Evolutionary conservation across 2,329 filamentous ascomycete genomes (phyloP).

Genomic region (Exophiala calicioides): DNA sequence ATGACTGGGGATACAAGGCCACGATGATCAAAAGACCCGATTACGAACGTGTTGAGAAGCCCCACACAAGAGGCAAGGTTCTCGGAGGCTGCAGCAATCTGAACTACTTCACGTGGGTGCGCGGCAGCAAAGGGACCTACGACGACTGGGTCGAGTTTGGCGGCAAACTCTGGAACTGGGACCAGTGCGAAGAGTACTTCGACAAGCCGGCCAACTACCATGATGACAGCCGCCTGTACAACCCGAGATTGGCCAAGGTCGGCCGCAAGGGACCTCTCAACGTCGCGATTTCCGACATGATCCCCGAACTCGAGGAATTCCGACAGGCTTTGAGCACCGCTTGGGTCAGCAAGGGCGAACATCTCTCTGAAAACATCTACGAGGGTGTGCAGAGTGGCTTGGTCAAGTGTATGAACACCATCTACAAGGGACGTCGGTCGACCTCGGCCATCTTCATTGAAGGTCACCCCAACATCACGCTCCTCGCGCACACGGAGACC

Average conservation of each 20-base stretch:
- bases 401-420: conserved; percentile 55
- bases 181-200: conserved; percentile 53
- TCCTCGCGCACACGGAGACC: conserved; percentile 51
- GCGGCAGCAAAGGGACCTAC: conserved; percentile 59
- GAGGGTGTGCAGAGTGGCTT: conserved; percentile 58
- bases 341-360: conserved; percentile 56
- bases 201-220: conserved; percentile 60
- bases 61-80: conserved; percentile 61
- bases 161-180: conserved; percentile 58
- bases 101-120: conserved; percentile 67
- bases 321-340: conserved; percentile 45
- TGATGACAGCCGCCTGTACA: conserved; percentile 53
- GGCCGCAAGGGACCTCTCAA: conserved; percentile 55
- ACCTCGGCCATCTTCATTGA: conserved; percentile 54
- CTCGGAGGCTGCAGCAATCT: conserved; percentile 60
- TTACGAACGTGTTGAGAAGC: conserved; percentile 63
- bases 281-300: conserved; percentile 56
- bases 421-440: conserved; percentile 59
- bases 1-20: conserved; percentile 59
- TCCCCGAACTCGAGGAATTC: conserved; percentile 55
- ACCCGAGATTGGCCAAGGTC: conserved; percentile 52
- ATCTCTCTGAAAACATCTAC: conserved; percentile 57
- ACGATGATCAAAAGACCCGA: conserved; percentile 61
- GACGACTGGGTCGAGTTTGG: conserved; percentile 52
- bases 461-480: conserved; percentile 57